phyloP scores from a whole-genome alignment of 2,329 filamentous ascomycete genomes.

The Byssothecium circinans region DNA sequence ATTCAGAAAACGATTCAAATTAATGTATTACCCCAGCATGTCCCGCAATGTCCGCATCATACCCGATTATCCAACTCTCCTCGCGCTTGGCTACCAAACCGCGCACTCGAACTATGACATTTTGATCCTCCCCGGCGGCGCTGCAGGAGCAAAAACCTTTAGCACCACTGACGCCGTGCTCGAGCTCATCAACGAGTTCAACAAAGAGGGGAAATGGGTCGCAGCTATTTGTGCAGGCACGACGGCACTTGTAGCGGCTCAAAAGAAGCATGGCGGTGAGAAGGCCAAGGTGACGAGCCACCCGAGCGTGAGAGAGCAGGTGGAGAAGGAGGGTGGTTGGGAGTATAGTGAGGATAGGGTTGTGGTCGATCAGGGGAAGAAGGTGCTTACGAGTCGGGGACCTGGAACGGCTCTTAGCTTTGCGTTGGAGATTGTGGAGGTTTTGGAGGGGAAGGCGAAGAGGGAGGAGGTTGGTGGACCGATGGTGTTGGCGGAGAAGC shows the following conservation, averaged over 20 bases:
- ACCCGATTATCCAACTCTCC: constrained; percentile 34
- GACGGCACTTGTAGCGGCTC: constrained; percentile 39
- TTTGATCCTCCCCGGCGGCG: constrained; percentile 44
- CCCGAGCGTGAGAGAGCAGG: constrained; percentile 40
- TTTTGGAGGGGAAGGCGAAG: constrained; percentile 46
- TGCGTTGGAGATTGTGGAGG: constrained; percentile 43
- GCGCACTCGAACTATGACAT: constrained; percentile 32
- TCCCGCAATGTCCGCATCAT: constrained; percentile 42
- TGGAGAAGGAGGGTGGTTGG: constrained; percentile 36
- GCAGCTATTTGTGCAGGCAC: constrained; percentile 45
- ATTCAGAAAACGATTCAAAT: background rate
- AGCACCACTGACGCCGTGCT: constrained; percentile 24
- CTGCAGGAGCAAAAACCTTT: constrained; percentile 41
- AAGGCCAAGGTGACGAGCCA: constrained; percentile 41
- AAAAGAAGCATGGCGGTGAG: constrained; percentile 16
- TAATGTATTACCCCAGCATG: constrained; percentile 25
- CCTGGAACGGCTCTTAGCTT: constrained; percentile 45
- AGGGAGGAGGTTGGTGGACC: constrained; percentile 54
- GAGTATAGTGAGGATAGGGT: constrained; percentile 40
- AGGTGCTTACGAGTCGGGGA: constrained; percentile 41
- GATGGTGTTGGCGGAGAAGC: constrained; percentile 45
- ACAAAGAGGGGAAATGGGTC: constrained; percentile 33
- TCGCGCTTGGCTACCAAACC: constrained; percentile 13
- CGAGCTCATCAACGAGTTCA: constrained; percentile 35
- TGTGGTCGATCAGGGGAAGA: constrained; percentile 33